Evolutionary conservation across 768 basidiomycete genomes (phyloP).

Genomic region (Leccinum subtestaceum): DNA sequence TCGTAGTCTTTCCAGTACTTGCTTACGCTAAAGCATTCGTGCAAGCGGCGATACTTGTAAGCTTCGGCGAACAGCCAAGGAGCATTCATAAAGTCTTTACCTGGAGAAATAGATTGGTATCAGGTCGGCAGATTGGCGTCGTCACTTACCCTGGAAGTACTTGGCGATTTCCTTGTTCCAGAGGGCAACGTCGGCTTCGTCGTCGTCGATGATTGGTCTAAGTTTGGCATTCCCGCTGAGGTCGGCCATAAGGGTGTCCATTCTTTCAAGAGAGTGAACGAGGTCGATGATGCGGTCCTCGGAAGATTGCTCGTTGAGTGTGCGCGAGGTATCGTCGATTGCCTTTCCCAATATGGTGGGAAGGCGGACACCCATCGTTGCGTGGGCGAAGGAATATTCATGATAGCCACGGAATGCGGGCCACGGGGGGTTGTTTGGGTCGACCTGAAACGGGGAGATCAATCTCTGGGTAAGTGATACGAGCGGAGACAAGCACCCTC

Average conservation of each 20-base stretch:
- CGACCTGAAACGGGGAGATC: conserved; percentile 44
- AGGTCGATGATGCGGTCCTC: conserved; percentile 87
- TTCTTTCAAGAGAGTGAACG: conserved; percentile 79
- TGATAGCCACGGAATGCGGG: conserved; percentile 80
- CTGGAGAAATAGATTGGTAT: conserved; percentile 32
- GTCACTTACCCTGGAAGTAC: conserved; percentile 75
- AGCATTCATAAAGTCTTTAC: conserved; percentile 92
- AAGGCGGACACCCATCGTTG: conserved; percentile 93
- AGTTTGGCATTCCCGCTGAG: conserved; percentile 81
- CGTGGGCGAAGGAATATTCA: conserved; percentile 83
- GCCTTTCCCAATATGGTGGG: conserved; percentile 96
- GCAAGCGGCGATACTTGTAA: conserved; percentile 87
- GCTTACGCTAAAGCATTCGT: conserved; percentile 90
- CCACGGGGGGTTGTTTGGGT: conserved; percentile 82
- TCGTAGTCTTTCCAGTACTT: conserved; percentile 90
- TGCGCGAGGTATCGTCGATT: conserved; percentile 86
- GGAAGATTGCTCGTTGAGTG: conserved; percentile 79
- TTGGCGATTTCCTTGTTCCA: conserved; percentile 98
- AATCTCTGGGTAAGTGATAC: neutral
- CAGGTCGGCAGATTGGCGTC: neutral
- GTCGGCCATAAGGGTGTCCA: conserved; percentile 88
- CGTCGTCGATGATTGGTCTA: conserved; percentile 86
- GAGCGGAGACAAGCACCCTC: conserved; percentile 40
- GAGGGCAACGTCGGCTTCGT: conserved; percentile 86
- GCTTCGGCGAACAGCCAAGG: conserved; percentile 97